These are phyloP conservation scores for Sanghuangporus baumii DNA, from an alignment of 1,284 basidiomycete genomes.

Conservation along the genomic window DNA sequence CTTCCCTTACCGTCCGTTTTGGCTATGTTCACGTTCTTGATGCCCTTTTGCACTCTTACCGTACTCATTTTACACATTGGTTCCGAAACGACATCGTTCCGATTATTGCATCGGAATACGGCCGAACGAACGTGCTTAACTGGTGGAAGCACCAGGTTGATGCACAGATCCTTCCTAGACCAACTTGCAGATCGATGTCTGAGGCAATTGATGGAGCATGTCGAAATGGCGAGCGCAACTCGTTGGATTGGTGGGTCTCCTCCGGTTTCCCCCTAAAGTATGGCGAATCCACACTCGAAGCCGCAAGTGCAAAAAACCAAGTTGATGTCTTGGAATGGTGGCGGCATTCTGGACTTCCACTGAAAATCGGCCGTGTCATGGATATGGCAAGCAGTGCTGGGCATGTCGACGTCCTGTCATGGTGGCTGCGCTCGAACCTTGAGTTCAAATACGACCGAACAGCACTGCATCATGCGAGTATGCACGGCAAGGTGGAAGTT, in stretches of 20 bases:
- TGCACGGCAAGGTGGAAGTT: conserved; percentile 73
- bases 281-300: conserved; percentile 69
- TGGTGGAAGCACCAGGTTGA: conserved; percentile 74
- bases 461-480: conserved; percentile 70
- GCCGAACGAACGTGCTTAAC: conserved; percentile 63
- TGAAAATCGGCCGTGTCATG: conserved; percentile 78
- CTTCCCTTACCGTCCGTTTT: conserved; percentile 61
- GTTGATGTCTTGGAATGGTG: conserved; percentile 76
- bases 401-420: conserved; percentile 65
- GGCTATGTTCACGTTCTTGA: conserved; percentile 70
- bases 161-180: conserved; percentile 49
- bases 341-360: conserved; percentile 49
- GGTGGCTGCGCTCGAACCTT: conserved; percentile 75
- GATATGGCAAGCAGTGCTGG: conserved; percentile 73
- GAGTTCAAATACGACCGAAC: conserved; percentile 72
- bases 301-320: conserved; percentile 68
- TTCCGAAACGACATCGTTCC: conserved; percentile 64
- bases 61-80: conserved; percentile 51
- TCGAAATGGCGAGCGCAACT: conserved; percentile 55
- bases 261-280: conserved; percentile 57
- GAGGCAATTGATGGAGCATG: conserved; percentile 71
- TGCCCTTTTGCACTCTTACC: conserved; percentile 56
- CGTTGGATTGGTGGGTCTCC: conserved; percentile 66
- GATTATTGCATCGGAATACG: conserved; percentile 67
- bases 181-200: conserved; percentile 44